phyloP scores from a whole-genome alignment of 2,329 filamentous ascomycete genomes.

The Pseudogymnoascus sp. region DNA sequence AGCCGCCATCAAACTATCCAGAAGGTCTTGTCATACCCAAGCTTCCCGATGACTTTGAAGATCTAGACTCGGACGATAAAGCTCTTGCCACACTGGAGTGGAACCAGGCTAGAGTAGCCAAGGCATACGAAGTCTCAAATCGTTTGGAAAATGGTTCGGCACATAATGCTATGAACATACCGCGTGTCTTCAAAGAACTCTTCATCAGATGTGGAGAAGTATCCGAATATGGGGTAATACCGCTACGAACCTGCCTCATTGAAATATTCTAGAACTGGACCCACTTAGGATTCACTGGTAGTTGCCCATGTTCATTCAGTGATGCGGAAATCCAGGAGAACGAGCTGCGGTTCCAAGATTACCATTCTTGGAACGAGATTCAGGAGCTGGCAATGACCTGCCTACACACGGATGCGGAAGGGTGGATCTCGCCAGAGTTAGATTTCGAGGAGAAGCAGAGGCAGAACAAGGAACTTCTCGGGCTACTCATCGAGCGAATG shows the following conservation, averaged over 20 bases:
- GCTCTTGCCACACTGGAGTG: background rate
- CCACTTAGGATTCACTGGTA: background rate
- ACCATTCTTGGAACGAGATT: background rate
- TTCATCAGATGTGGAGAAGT: background rate
- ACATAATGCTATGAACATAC: background rate
- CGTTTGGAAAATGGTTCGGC: background rate
- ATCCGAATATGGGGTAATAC: background rate
- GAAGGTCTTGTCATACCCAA: constrained; percentile 8
- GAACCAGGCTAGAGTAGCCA: background rate
- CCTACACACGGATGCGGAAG: background rate
- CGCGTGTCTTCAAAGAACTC: background rate
- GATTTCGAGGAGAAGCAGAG: background rate
- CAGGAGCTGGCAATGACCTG: background rate
- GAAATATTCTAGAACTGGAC: background rate
- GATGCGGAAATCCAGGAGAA: background rate
- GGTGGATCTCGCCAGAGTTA: background rate
- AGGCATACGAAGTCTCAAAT: background rate
- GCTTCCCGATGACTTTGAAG: constrained; percentile 22
- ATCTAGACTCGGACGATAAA: constrained; percentile 29
- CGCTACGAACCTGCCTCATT: background rate
- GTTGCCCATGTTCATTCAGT: background rate
- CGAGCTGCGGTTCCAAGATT: background rate
- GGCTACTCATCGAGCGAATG: background rate
- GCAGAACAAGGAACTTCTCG: background rate
- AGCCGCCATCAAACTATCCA: background rate